phyloP scores from a whole-genome alignment of 768 basidiomycete species.

The Rhodotorula toruloides region DNA sequence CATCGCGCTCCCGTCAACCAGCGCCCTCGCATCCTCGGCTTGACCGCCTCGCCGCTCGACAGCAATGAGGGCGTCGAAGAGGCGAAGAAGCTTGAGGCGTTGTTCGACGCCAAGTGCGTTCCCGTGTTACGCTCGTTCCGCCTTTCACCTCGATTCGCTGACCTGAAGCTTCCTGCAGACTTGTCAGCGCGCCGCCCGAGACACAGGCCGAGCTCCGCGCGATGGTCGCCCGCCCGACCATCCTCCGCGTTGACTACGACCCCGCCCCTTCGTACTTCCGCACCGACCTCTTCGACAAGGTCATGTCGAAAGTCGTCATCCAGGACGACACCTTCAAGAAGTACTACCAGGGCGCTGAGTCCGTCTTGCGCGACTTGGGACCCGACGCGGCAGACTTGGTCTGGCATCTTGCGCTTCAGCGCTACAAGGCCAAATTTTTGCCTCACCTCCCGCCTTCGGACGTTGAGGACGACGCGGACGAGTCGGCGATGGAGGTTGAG shows the following conservation, averaged over 20 bases:
- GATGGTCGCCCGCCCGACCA: not conserved
- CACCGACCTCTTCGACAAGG: not conserved
- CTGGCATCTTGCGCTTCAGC: conserved; percentile 8
- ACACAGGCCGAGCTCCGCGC: conserved; percentile 2
- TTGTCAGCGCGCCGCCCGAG: conserved; percentile 17
- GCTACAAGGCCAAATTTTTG: not conserved
- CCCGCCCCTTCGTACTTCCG: not conserved
- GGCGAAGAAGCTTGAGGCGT: conserved; percentile 8
- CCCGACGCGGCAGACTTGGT: conserved; percentile 21
- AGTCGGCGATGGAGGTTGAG: not conserved
- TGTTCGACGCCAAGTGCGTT: conserved; percentile 14
- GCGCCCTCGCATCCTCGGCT: conserved; percentile 13
- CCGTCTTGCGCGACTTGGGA: not conserved
- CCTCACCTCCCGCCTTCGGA: too few species aligned
- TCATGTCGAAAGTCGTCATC: not conserved
- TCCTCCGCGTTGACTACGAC: not conserved
- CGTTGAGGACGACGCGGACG: not conserved
- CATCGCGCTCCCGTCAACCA: not conserved
- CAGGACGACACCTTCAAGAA: conserved; percentile 9
- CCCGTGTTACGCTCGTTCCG: too few species aligned
- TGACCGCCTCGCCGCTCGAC: conserved; percentile 19
- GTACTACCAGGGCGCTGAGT: not conserved
- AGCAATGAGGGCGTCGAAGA: conserved; percentile 1
- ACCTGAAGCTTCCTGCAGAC: not conserved
- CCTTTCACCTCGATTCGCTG: not conserved